A percentile compares a stretch with the other conserved stretches of the same genome.
phyloP scores from a whole-genome alignment of 2,329 filamentous ascomycete species.

The Trichoderma sp. region DNA sequence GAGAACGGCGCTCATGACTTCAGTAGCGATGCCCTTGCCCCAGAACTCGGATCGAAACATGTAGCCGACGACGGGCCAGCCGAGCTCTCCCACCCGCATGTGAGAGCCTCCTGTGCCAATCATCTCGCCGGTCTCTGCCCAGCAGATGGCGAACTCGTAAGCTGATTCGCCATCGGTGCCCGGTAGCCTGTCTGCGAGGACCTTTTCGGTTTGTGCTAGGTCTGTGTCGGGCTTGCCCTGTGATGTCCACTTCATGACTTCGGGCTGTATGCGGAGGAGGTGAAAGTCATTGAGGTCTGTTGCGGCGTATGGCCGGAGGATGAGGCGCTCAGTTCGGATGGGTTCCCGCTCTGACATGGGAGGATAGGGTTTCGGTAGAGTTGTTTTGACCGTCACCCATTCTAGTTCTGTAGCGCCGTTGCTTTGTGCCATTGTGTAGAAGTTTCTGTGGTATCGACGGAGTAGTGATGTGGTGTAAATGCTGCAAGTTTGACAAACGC shows the following conservation, averaged over 20 bases:
- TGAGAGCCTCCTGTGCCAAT: conserved; percentile 50
- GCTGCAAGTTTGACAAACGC: neutral
- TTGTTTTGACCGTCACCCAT: conserved; percentile 46
- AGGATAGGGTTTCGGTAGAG: conserved; percentile 45
- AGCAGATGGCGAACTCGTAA: conserved; percentile 57
- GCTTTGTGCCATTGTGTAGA: conserved; percentile 23
- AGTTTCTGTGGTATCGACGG: neutral
- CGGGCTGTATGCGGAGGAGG: conserved; percentile 53
- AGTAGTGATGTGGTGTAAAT: neutral
- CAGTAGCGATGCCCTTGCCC: conserved; percentile 56
- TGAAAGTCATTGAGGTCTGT: conserved; percentile 51
- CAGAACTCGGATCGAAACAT: conserved; percentile 52
- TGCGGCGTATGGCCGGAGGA: conserved; percentile 49
- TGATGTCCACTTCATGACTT: conserved; percentile 61
- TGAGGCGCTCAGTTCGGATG: conserved; percentile 52
- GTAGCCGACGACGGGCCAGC: conserved; percentile 60
- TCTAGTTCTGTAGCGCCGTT: conserved; percentile 24
- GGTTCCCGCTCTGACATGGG: conserved; percentile 37
- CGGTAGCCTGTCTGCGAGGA: conserved; percentile 39
- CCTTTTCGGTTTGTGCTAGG: conserved; percentile 42
- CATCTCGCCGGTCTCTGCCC: conserved; percentile 46
- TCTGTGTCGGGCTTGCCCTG: conserved; percentile 42
- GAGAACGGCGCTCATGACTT: conserved; percentile 50
- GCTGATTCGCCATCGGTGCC: conserved; percentile 47
- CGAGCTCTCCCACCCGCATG: conserved; percentile 34